Evolutionary conservation across 768 basidiomycete species (phyloP).

Genomic region (Tricholoma furcatifolium): DNA sequence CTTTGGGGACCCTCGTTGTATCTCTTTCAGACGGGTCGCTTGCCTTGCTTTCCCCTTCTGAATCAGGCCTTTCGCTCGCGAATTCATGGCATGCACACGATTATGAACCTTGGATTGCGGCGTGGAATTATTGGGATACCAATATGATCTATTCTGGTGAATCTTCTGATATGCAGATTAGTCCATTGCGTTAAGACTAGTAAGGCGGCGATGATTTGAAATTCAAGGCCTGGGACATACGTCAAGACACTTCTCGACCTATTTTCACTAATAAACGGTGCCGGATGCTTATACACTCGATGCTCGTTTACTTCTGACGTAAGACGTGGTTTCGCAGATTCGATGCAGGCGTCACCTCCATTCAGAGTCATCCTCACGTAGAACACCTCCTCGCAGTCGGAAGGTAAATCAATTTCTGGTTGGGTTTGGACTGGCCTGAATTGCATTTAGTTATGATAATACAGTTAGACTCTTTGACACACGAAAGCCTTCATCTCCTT

Average conservation of each 20-base stretch:
- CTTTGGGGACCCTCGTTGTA: slow-evolving; percentile 60
- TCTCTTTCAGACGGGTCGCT: slow-evolving; percentile 83
- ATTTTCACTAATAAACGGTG: slow-evolving; percentile 75
- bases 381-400: slow-evolving; percentile 90
- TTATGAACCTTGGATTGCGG: slow-evolving; percentile 90
- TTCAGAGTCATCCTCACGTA: slow-evolving; percentile 77
- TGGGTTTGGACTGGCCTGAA: not conserved
- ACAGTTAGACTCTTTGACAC: slow-evolving; percentile 80
- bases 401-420: slow-evolving; percentile 50
- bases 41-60: slow-evolving; percentile 53
- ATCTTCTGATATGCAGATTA: slow-evolving; percentile 7
- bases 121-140: slow-evolving; percentile 86
- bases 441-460: slow-evolving; percentile 69
- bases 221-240: slow-evolving; percentile 89
- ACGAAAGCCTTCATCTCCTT: slow-evolving; percentile 58
- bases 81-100: slow-evolving; percentile 87
- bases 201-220: slow-evolving; percentile 91
- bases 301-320: not conserved
- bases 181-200: not conserved
- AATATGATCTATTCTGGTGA: slow-evolving; percentile 83
- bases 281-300: not conserved
- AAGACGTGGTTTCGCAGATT: slow-evolving; percentile 52
- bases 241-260: slow-evolving; percentile 59
- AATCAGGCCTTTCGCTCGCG: slow-evolving; percentile 43
- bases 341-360: slow-evolving; percentile 88